Conservation (phyloP, 352 stramenopile genomes). For the Pythium aristosporum region DNA sequence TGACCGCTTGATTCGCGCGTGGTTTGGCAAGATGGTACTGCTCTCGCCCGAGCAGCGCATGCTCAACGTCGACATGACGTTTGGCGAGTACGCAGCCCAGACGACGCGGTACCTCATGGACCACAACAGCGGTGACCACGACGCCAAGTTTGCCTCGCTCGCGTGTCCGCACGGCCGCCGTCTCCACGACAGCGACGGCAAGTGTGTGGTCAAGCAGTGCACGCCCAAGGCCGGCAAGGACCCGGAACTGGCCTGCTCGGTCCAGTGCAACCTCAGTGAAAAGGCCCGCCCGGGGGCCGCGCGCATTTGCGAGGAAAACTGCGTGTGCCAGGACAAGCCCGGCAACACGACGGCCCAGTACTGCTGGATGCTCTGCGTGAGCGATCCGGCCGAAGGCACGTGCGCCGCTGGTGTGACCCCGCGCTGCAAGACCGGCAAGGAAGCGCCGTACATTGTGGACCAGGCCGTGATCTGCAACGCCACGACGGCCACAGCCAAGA, state of each 20-base stretch:
- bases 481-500: conserved; percentile 12
- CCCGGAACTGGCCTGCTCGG: conserved; percentile 30
- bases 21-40: conserved; percentile 48
- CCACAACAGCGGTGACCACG: conserved; percentile 5
- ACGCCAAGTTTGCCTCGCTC: conserved; percentile 28
- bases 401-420: conserved; percentile 9
- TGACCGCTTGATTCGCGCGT: conserved; percentile 27
- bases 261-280: conserved; percentile 38
- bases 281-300: conserved; percentile 26
- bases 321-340: conserved; percentile 30
- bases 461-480: conserved; percentile 24
- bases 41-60: conserved; percentile 27
- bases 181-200: conserved; percentile 24
- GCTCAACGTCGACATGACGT: conserved; percentile 31
- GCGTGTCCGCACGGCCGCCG: conserved; percentile 28
- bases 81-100: conserved; percentile 26
- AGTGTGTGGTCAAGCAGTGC: conserved; percentile 33
- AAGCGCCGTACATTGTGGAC: conserved; percentile 31
- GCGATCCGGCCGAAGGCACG: conserved; percentile 16
- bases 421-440: conserved; percentile 29
- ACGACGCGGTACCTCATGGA: conserved; percentile 23
- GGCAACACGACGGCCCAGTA: conserved; percentile 26
- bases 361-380: conserved; percentile 49
- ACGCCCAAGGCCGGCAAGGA: conserved; percentile 25
- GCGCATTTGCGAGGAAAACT: conserved; percentile 32